Conservation (phyloP, 176 grass and related monocot species). For the Thalia dealbata region DNA sequence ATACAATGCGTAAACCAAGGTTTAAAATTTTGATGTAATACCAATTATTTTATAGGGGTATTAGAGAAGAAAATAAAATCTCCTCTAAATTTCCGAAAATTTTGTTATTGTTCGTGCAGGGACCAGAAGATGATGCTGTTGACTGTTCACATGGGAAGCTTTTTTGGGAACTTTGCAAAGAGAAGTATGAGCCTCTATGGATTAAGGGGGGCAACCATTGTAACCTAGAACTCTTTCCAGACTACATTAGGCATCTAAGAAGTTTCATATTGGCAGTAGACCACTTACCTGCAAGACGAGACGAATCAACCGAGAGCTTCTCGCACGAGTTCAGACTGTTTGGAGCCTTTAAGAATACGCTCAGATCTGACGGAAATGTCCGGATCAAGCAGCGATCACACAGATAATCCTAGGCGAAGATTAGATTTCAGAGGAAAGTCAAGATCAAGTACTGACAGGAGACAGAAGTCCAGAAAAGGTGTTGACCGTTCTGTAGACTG, state of each 20-base stretch:
- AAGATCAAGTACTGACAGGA: conserved; percentile 36
- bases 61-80: too few relatives aligned
- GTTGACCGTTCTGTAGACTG: conserved; percentile 35
- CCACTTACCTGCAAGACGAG: conserved; percentile 30
- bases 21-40: too few relatives aligned
- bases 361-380: conserved; percentile 11
- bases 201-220: conserved; percentile 74
- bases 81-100: too few relatives aligned
- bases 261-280: conserved; percentile 59
- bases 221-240: conserved; percentile 65
- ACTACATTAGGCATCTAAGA: conserved; percentile 66
- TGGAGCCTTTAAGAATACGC: conserved; percentile 34
- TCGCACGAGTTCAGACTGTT: conserved; percentile 32
- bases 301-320: conserved; percentile 21
- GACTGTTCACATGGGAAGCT: conserved; percentile 74
- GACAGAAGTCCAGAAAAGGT: conserved; percentile 59
- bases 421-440: conserved; percentile 45
- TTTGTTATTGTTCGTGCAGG: conserved; percentile 28
- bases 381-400: conserved; percentile 26
- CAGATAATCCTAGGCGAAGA: conserved; percentile 40
- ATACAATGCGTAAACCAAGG: too few relatives aligned
- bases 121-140: conserved; percentile 62
- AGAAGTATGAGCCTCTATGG: conserved; percentile 96
- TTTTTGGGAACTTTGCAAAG: conserved; percentile 65
- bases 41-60: too few relatives aligned